Conservation (phyloP, 176 grass and related monocot genomes). For the Dactylis glomerata region DNA sequence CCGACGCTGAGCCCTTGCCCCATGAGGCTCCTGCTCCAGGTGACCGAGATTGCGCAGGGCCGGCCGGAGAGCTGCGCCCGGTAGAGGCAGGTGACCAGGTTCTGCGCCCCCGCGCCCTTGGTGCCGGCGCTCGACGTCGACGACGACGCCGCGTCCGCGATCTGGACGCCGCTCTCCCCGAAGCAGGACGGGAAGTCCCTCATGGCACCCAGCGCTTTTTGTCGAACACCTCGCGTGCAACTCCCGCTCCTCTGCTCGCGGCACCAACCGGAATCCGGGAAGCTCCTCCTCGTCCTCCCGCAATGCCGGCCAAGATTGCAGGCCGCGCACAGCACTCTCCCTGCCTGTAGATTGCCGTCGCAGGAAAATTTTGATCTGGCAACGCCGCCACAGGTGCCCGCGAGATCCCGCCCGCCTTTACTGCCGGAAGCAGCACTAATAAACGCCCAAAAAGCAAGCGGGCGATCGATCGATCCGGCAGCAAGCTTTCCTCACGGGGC, state of each 20-base stretch:
- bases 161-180: conserved; percentile 83
- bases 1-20: conserved; percentile 67
- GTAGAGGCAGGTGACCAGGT: conserved; percentile 75
- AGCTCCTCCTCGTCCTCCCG: too few relatives aligned
- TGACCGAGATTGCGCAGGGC: conserved; percentile 46
- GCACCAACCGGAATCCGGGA: too few relatives aligned
- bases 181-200: conserved; percentile 94
- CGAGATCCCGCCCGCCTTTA: conserved; percentile 41
- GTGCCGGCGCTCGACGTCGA: conserved; percentile 33
- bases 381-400: conserved; percentile 10
- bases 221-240: conserved; percentile 26
- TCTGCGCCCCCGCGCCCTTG: conserved; percentile 44
- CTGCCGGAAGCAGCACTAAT: conserved; percentile 24
- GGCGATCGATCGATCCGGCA: neutral
- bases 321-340: neutral
- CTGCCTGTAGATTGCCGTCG: neutral
- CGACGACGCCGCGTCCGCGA: conserved; percentile 54
- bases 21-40: conserved; percentile 60
- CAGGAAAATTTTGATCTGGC: conserved; percentile 27
- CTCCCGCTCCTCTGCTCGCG: too few relatives aligned
- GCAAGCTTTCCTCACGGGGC: conserved; percentile 27
- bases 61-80: conserved; percentile 50
- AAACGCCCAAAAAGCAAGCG: conserved; percentile 28
- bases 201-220: conserved; percentile 37
- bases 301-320: conserved; percentile 16